Conservation (phyloP, 1,284 basidiomycete genomes). For the Dichomitus squalens region DNA sequence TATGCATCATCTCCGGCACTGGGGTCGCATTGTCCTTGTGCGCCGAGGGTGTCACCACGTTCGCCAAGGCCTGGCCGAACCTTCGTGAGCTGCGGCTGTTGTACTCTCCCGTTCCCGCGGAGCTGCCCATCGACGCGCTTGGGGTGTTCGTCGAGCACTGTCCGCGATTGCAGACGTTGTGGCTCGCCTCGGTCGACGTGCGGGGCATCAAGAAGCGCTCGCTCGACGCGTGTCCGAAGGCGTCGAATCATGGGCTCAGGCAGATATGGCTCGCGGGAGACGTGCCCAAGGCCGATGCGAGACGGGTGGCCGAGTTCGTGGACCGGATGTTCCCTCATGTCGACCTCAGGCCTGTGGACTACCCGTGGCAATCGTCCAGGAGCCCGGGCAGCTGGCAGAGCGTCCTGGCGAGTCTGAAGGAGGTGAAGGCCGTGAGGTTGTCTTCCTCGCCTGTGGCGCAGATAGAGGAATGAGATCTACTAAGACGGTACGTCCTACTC, state of each 20-base stretch:
- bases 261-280: conserved; percentile 11
- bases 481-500: not conserved
- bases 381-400: conserved; percentile 2
- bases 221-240: not conserved
- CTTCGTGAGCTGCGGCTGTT: conserved; percentile 11
- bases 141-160: conserved; percentile 9
- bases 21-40: conserved; percentile 11
- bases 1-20: conserved; percentile 9
- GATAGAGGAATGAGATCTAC: not conserved
- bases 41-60: not conserved
- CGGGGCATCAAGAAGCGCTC: not conserved
- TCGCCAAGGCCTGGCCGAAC: conserved; percentile 13
- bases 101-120: conserved; percentile 7
- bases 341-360: conserved; percentile 7
- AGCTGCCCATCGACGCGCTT: conserved; percentile 13
- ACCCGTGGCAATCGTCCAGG: conserved; percentile 11
- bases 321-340: conserved; percentile 15
- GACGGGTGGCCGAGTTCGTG: conserved; percentile 3
- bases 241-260: conserved; percentile 1
- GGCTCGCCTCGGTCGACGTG: conserved; percentile 16
- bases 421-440: conserved; percentile 4
- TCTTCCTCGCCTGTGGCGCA: not conserved
- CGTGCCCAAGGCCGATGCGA: not conserved
- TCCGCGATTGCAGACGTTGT: conserved; percentile 10
- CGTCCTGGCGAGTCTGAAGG: conserved; percentile 1